phyloP scores from a whole-genome alignment of 2,329 filamentous ascomycete species.

The Coleophoma crateriformis region DNA sequence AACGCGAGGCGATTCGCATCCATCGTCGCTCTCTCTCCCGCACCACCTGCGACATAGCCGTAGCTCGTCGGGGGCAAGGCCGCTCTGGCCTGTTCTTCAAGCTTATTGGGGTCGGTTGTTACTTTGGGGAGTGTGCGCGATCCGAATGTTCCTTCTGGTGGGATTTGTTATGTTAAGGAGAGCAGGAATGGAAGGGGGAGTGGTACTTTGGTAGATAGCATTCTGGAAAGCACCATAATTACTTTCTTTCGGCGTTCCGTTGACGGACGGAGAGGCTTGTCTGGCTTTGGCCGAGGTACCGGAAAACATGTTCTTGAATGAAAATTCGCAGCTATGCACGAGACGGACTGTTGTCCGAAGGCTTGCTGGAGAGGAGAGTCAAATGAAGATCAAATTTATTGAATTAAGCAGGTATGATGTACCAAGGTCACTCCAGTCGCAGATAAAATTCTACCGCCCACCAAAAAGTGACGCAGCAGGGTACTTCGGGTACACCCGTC shows the following conservation, averaged over 20 bases:
- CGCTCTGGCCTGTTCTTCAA: slow-evolving; percentile 48
- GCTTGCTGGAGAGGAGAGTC: too few relatives aligned
- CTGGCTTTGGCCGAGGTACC: too few relatives aligned
- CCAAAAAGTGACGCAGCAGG: too few relatives aligned
- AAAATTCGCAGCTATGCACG: too few relatives aligned
- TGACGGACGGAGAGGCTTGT: too few relatives aligned
- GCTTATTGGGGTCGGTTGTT: slow-evolving; percentile 52
- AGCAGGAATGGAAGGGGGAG: background rate
- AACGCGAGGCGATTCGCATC: slow-evolving; percentile 61
- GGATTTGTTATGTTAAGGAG: background rate
- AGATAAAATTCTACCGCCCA: too few relatives aligned
- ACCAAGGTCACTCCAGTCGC: too few relatives aligned
- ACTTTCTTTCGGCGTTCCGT: background rate
- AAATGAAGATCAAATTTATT: too few relatives aligned
- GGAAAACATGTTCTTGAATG: slow-evolving; percentile 6
- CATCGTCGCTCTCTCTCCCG: slow-evolving; percentile 55
- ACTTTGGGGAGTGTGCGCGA: slow-evolving; percentile 39
- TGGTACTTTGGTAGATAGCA: slow-evolving; percentile 14
- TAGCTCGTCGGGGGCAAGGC: slow-evolving; percentile 42
- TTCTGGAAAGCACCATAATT: slow-evolving; percentile 21
- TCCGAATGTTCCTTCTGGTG: background rate
- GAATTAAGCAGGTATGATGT: too few relatives aligned
- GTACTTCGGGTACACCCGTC: too few relatives aligned
- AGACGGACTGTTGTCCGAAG: too few relatives aligned
- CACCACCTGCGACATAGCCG: slow-evolving; percentile 58